These are phyloP conservation scores for Gossypium schwendimanii DNA, from an alignment of 441 rosid species.

Conservation along the genomic window DNA sequence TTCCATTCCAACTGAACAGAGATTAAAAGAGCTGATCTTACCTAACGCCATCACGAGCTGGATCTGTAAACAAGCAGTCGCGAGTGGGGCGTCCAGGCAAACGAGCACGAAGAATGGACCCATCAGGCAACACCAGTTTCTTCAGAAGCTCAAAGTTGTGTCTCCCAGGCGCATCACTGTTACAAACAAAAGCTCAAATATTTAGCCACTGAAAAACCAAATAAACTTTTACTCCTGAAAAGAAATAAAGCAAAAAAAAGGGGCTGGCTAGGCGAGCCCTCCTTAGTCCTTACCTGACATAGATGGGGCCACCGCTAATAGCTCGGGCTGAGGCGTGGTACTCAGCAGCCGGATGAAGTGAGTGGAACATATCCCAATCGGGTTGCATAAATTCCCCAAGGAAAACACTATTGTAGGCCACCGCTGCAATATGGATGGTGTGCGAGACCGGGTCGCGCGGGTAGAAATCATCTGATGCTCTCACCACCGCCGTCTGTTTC, in stretches of 20 bases:
- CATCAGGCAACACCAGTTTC: conserved; percentile 81
- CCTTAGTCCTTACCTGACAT: conserved; percentile 51
- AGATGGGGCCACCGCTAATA: conserved; percentile 82
- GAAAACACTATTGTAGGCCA: conserved; percentile 78
- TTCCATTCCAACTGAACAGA: neutral
- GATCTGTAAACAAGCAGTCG: conserved; percentile 71
- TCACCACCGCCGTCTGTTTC: conserved; percentile 75
- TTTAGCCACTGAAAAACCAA: neutral
- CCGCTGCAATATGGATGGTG: conserved; percentile 86
- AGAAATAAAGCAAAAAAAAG: neutral
- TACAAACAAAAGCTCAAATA: neutral
- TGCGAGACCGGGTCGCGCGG: conserved; percentile 87
- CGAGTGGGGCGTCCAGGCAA: conserved; percentile 84
- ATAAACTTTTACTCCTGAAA: neutral
- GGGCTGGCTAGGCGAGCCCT: neutral
- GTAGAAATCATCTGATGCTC: conserved; percentile 80
- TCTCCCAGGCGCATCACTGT: conserved; percentile 78
- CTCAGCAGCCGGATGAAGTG: conserved; percentile 78
- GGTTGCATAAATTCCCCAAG: conserved; percentile 85
- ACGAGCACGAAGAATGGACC: conserved; percentile 67
- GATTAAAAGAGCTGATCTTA: conserved; percentile 13
- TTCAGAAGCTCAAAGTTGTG: conserved; percentile 70
- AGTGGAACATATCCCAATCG: conserved; percentile 98
- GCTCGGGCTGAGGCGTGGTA: conserved; percentile 92
- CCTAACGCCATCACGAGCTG: conserved; percentile 83